Evolutionary conservation across 345 rosid genomes (phyloP).

Genomic region (Syzygium aromaticum): DNA sequence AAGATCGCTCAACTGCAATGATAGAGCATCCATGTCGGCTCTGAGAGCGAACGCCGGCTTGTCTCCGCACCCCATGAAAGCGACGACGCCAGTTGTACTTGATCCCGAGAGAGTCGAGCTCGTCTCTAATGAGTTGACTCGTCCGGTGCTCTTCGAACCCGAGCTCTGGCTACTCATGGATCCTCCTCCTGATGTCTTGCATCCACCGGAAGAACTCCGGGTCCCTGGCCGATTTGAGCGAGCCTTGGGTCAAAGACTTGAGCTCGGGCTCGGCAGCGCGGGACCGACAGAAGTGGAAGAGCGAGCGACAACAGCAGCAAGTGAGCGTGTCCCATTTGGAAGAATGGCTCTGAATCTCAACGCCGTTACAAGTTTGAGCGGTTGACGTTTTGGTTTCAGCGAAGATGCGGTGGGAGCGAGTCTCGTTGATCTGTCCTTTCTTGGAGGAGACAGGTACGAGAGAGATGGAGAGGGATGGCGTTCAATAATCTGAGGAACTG

Average conservation of each 20-base stretch:
- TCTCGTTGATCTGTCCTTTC: background rate
- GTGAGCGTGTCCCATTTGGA: background rate
- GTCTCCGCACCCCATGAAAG: constrained; percentile 39
- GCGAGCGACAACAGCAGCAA: background rate
- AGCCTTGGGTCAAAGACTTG: constrained; percentile 16
- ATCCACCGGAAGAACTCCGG: constrained; percentile 54
- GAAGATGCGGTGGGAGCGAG: background rate
- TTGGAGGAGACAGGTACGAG: background rate
- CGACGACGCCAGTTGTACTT: constrained; percentile 55
- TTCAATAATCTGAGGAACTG: background rate
- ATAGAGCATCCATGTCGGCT: constrained; percentile 78
- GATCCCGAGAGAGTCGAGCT: constrained; percentile 50
- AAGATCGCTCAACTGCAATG: constrained; percentile 36
- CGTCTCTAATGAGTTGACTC: constrained; percentile 42
- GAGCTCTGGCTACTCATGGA: constrained; percentile 55
- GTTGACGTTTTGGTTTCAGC: background rate
- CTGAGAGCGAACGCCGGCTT: constrained; percentile 53
- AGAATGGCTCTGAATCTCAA: background rate
- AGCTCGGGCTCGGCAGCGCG: background rate
- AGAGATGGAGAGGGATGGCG: background rate
- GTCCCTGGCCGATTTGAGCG: constrained; percentile 39
- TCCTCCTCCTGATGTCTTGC: constrained; percentile 45
- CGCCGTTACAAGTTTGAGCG: background rate
- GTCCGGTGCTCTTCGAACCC: constrained; percentile 60
- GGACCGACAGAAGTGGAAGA: background rate